Conservation (phyloP, 345 rosid species). For the Brassica incana region DNA sequence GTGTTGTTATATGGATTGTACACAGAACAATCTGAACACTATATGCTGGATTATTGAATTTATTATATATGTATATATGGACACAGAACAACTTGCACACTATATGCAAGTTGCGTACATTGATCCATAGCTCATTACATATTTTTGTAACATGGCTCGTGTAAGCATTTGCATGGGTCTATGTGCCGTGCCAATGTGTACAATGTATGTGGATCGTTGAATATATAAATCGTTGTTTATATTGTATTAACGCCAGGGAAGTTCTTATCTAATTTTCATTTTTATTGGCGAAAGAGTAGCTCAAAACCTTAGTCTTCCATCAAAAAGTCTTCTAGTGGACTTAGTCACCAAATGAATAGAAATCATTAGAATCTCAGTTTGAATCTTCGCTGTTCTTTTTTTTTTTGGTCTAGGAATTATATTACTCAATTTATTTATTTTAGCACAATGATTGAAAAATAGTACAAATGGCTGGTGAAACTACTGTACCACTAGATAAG, state of each 20-base stretch:
- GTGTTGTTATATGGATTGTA: neutral
- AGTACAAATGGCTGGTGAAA: neutral
- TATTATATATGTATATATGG: neutral
- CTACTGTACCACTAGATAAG: neutral
- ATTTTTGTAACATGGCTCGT: neutral
- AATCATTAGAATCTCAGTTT: conserved; percentile 7
- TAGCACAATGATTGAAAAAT: conserved; percentile 15
- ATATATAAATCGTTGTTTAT: neutral
- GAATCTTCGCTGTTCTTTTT: neutral
- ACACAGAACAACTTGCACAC: neutral
- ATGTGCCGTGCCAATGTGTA: neutral
- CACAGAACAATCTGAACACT: neutral
- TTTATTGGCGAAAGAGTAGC: neutral
- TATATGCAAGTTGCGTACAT: no score
- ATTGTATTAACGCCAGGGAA: neutral
- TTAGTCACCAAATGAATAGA: conserved; percentile 14
- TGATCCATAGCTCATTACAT: neutral
- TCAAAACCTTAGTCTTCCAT: neutral
- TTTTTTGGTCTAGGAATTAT: neutral
- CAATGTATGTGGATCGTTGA: neutral
- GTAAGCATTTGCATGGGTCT: neutral
- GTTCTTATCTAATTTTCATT: neutral
- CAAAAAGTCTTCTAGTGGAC: conserved; percentile 23
- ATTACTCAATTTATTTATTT: neutral
- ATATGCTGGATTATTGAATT: neutral